Evolutionary conservation across 164 flowering plant species (phyloP), one percentile per base, ranked within the genome.

Genomic region (Santalum album): DNA sequence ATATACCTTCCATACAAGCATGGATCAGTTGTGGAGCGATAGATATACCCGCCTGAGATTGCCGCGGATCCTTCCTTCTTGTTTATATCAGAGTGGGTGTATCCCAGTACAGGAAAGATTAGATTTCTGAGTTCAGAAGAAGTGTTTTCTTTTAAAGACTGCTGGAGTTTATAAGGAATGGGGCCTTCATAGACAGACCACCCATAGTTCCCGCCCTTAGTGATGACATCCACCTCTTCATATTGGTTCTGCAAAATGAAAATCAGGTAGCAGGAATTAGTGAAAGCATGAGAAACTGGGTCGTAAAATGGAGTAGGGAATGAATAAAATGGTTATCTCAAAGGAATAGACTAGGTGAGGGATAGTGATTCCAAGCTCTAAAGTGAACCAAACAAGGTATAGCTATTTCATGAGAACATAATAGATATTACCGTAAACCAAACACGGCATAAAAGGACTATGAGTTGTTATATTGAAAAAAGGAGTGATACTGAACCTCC

Each of bases 141-240:
- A 48, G 51, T 48, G 3, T 23, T 48, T 25, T 26, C 51, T 23
- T 26, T 3, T 3, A 9, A 29, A 40, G 55, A 38, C 35, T 55
- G 15, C 18, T 57, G 49, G n/a, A 64, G 51, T 43, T 36, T 34
- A 19, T 38, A 60, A 7, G 19, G 21, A 15, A 32, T 16, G 29
- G 72, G 65, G 7, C 76, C 76, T 52, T 72, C 73, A 27, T 58
- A 69, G 9, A 59, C 34, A 12, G 54, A 45, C 76, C 75, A 72
- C 19, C 75, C 75, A 35, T 64, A 72, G 61, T 72, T 72, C 22
- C 75, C 72, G 7, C 67, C 84, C 59, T 79, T 81, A 1, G 75
- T 72, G 54, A 81, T 52, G 21, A 81, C 27, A 60, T 81, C 68
- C 18, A 79, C 82, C 57, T 77, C 82, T 72, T 81, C 84, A 46